Evolutionary conservation across 2,329 filamentous ascomycete genomes (phyloP).

Genomic region (Trichoderma sp.): DNA sequence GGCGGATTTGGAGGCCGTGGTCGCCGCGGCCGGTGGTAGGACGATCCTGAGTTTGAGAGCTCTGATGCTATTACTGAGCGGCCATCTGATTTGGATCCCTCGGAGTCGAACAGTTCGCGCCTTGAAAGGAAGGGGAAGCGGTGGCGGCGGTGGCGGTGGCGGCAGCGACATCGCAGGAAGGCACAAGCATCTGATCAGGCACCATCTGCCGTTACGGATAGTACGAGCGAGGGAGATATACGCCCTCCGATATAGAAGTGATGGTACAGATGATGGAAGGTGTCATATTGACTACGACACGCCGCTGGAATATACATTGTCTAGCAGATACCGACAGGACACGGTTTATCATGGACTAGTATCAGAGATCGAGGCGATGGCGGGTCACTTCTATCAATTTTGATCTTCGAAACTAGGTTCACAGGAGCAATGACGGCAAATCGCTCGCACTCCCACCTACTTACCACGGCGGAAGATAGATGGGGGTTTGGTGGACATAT

Average conservation of each 20-base stretch:
- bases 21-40: conserved; percentile 31
- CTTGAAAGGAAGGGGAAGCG: background rate
- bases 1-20: conserved; percentile 31
- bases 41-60: background rate
- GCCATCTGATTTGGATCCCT: background rate
- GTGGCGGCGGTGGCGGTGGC: background rate
- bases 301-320: background rate
- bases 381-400: too few relatives aligned
- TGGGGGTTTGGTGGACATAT: background rate
- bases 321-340: background rate
- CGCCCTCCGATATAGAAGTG: background rate
- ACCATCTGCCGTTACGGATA: background rate
- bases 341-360: background rate
- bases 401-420: background rate
- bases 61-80: background rate
- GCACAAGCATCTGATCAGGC: background rate
- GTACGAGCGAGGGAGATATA: background rate
- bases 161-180: background rate
- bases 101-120: background rate
- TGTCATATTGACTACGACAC: background rate
- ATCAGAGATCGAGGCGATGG: background rate
- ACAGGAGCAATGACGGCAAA: background rate
- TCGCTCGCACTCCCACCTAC: background rate
- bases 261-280: background rate
- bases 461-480: background rate